Evolutionary conservation across 2,329 filamentous ascomycete species (phyloP).

Genomic region (Colletotrichum paranaense): DNA sequence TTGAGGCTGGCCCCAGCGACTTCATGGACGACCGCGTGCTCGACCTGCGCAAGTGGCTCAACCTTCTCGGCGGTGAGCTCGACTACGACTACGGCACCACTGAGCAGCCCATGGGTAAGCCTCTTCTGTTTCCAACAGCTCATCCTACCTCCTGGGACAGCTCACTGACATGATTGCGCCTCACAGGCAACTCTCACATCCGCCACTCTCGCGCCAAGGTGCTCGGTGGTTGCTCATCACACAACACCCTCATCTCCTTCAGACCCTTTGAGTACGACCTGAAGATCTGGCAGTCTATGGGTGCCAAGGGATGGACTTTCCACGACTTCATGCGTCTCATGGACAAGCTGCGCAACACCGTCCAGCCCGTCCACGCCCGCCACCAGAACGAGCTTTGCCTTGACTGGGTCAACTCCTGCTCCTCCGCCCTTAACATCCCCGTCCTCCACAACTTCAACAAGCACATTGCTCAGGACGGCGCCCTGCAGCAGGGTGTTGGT

Average conservation of each 20-base stretch:
- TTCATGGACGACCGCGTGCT: slow-evolving; percentile 89
- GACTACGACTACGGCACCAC: slow-evolving; percentile 93
- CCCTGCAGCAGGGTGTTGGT: slow-evolving; percentile 80
- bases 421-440: slow-evolving; percentile 82
- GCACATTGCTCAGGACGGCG: slow-evolving; percentile 79
- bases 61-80: slow-evolving; percentile 84
- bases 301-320: slow-evolving; percentile 88
- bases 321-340: slow-evolving; percentile 84
- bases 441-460: slow-evolving; percentile 88
- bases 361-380: slow-evolving; percentile 86
- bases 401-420: slow-evolving; percentile 89
- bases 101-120: slow-evolving; percentile 82
- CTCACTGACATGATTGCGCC: not conserved
- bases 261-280: slow-evolving; percentile 90
- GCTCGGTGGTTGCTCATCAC: slow-evolving; percentile 89
- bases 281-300: slow-evolving; percentile 83
- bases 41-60: slow-evolving; percentile 88
- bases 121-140: slow-evolving; percentile 13
- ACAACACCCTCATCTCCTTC: slow-evolving; percentile 95
- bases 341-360: slow-evolving; percentile 88
- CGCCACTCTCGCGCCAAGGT: slow-evolving; percentile 93
- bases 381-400: slow-evolving; percentile 92
- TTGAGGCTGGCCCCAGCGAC: slow-evolving; percentile 91
- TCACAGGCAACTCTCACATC: slow-evolving; percentile 85
- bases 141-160: not conserved